Conservation (phyloP, 371 early-diverging fungal species). For the Saksenaea vasiformis region DNA sequence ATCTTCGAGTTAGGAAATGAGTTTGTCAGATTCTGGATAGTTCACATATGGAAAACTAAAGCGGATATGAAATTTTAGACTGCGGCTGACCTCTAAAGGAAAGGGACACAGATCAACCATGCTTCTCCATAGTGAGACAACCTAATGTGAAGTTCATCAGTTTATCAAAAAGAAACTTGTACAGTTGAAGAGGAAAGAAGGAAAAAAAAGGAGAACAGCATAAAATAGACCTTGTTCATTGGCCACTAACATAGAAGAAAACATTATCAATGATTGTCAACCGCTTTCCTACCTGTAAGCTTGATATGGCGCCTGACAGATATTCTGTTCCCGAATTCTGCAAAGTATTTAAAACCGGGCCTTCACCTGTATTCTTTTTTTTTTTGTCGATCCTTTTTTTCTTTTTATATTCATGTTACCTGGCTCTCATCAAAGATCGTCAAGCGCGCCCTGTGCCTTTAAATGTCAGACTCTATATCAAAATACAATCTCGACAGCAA, state of each 20-base stretch:
- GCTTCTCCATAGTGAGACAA: background rate
- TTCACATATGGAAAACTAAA: background rate
- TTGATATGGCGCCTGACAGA: background rate
- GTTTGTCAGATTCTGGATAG: constrained; percentile 1
- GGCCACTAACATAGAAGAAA: background rate
- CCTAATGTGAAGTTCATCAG: background rate
- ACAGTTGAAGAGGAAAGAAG: background rate
- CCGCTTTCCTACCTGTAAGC: constrained; percentile 1
- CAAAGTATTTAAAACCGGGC: constrained; percentile 6
- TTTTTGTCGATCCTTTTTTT: background rate
- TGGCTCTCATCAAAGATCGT: background rate
- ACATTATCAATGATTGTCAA: background rate
- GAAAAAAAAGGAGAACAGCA: background rate
- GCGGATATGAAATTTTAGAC: background rate
- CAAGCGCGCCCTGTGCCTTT: background rate
- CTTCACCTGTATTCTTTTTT: background rate
- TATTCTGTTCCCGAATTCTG: constrained; percentile 6
- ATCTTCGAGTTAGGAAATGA: background rate
- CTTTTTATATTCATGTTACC: background rate
- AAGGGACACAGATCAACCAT: constrained; percentile 1
- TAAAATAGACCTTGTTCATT: background rate
- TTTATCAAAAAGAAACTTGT: background rate
- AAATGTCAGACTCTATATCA: background rate
- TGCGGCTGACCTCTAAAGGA: background rate
- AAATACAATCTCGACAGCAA: background rate